Evolutionary conservation across 139 green algal genomes (phyloP).

Genomic region (Volvox reticuliferus): DNA sequence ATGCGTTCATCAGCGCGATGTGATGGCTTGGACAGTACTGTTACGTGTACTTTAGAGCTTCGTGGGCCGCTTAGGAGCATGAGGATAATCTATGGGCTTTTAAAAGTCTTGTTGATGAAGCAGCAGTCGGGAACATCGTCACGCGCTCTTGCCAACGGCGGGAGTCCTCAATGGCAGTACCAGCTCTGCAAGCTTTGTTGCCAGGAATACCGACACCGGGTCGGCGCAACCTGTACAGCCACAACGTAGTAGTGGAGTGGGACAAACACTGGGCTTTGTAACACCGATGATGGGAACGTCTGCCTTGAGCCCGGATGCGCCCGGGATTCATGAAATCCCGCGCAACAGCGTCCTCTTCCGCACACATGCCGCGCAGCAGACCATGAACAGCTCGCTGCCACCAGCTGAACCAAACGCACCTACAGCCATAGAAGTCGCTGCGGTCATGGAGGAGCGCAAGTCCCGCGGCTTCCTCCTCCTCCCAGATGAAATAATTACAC

Average conservation of each 20-base stretch:
- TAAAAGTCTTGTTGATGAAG: not conserved
- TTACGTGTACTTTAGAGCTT: too few species aligned
- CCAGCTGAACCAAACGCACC: not conserved
- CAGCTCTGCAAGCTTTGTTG: not conserved
- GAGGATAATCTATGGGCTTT: not conserved
- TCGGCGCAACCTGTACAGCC: too few species aligned
- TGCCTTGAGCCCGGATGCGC: not conserved
- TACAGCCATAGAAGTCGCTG: not conserved
- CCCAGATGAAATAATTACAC: not conserved
- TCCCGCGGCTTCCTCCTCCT: not conserved
- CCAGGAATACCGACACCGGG: too few species aligned
- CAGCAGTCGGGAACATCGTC: not conserved
- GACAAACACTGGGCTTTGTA: too few species aligned
- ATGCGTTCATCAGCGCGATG: too few species aligned
- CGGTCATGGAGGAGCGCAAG: not conserved
- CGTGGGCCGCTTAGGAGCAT: not conserved
- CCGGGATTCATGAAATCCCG: not conserved
- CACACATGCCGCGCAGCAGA: not conserved
- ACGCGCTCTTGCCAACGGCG: not conserved
- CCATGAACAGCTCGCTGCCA: constrained; percentile 1
- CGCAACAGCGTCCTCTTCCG: constrained; percentile 23
- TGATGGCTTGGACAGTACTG: too few species aligned
- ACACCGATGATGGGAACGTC: too few species aligned
- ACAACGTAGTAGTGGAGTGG: too few species aligned
- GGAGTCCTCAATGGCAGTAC: not conserved